Conservation (phyloP, 441 rosid genomes). For the Adansonia gregorii region DNA sequence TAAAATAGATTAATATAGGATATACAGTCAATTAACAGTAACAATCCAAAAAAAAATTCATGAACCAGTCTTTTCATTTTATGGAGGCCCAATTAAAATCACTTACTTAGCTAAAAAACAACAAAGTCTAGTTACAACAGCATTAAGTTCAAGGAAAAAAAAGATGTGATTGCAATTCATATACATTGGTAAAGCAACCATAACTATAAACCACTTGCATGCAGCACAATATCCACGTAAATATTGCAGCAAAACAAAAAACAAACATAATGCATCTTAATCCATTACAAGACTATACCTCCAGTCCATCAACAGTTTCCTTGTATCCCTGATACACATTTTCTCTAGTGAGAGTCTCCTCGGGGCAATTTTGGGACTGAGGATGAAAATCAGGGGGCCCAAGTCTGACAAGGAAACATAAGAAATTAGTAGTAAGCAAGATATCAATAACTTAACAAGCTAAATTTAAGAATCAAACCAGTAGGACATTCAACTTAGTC, state of each 20-base stretch:
- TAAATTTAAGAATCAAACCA: conserved; percentile 16
- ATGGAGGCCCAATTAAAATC: neutral
- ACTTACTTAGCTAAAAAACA: neutral
- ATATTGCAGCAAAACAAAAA: neutral
- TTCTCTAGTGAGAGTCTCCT: conserved; percentile 87
- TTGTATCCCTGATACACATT: conserved; percentile 82
- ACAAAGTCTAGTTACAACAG: neutral
- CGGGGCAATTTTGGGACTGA: conserved; percentile 83
- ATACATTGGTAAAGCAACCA: neutral
- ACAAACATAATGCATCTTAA: neutral
- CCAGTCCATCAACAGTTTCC: conserved; percentile 96
- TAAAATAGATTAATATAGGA: neutral
- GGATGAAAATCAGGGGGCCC: conserved; percentile 98
- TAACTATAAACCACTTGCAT: conserved; percentile 4
- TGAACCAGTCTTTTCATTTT: neutral
- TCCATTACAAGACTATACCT: conserved; percentile 51
- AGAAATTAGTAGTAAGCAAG: conserved; percentile 22
- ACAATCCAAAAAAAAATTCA: neutral
- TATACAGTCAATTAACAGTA: neutral
- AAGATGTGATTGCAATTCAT: neutral
- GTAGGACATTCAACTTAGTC: conserved; percentile 28
- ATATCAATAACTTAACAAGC: conserved; percentile 25
- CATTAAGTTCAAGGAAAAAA: neutral
- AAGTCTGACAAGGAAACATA: conserved; percentile 52
- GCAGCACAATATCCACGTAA: conserved; percentile 9